phyloP scores from a whole-genome alignment of 306 rosid species.

The Prunus mongolica region DNA sequence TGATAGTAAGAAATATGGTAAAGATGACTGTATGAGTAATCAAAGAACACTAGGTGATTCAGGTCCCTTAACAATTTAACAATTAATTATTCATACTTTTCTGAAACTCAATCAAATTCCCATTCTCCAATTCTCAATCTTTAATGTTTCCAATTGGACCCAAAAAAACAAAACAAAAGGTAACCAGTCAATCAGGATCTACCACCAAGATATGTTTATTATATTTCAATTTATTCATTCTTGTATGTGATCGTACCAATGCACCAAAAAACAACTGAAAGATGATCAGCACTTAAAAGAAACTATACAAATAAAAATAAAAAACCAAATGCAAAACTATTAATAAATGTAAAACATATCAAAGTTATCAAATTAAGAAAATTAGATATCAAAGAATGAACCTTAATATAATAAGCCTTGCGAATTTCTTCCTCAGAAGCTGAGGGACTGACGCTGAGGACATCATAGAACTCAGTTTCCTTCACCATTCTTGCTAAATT shows the following conservation, averaged over 20 bases:
- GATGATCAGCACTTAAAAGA: not conserved
- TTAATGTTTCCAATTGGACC: not conserved
- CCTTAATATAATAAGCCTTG: constrained; percentile 92
- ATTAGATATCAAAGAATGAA: not conserved
- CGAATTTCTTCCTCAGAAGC: constrained; percentile 83
- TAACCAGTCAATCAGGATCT: not conserved
- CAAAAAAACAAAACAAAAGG: not conserved
- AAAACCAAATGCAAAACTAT: not conserved
- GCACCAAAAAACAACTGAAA: no score
- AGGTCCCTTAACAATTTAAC: not conserved
- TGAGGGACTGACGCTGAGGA: constrained; percentile 59
- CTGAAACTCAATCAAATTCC: not conserved
- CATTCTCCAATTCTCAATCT: not conserved
- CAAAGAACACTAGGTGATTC: not conserved
- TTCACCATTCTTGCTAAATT: constrained; percentile 44
- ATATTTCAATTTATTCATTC: no score
- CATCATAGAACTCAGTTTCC: constrained; percentile 82
- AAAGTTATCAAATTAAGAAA: not conserved
- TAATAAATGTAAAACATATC: not conserved
- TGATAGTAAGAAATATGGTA: not conserved
- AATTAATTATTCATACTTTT: not conserved
- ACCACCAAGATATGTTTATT: not conserved
- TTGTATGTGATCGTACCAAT: no score
- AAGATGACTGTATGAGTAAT: not conserved
- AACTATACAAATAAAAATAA: no score